phyloP scores from a whole-genome alignment of 164 flowering plant genomes.

The Vitis rotundifolia region DNA sequence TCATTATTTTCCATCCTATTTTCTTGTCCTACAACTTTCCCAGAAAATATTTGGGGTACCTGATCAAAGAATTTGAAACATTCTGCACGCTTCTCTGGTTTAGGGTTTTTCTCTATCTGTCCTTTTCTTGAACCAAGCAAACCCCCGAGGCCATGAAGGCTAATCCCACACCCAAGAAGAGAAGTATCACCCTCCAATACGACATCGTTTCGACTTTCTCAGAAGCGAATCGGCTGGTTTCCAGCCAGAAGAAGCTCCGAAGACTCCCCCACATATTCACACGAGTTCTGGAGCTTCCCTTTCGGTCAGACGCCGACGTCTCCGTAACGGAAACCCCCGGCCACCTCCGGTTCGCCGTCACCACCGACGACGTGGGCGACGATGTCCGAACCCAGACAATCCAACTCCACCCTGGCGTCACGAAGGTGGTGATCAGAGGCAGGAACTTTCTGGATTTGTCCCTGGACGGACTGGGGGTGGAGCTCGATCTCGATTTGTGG shows the following conservation, averaged over 20 bases:
- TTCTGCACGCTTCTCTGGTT: no score
- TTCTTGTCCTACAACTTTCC: background rate
- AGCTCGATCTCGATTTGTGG: slow-evolving; percentile 36
- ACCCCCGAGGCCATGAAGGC: no score
- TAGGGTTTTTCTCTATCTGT: no score
- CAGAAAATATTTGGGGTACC: no score
- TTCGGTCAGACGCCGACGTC: slow-evolving; percentile 50
- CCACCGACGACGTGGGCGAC: slow-evolving; percentile 13
- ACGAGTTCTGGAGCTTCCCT: slow-evolving; percentile 54
- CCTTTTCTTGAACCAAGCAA: no score
- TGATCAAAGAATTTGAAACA: no score
- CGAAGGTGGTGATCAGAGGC: slow-evolving; percentile 35
- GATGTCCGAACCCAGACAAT: slow-evolving; percentile 29
- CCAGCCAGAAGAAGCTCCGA: slow-evolving; percentile 47
- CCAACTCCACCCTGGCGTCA: slow-evolving; percentile 48
- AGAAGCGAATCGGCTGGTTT: slow-evolving; percentile 9
- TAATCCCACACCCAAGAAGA: slow-evolving; percentile 34
- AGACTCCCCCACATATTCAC: slow-evolving; percentile 63
- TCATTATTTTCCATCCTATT: background rate
- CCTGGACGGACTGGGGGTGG: slow-evolving; percentile 7
- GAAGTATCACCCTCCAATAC: slow-evolving; percentile 43
- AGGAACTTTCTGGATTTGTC: slow-evolving; percentile 3
- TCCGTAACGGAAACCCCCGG: slow-evolving; percentile 37
- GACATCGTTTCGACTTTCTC: slow-evolving; percentile 26
- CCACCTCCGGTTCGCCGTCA: slow-evolving; percentile 34